Conservation (phyloP, 352 stramenopile genomes). For the Lagenidium sp. region DNA sequence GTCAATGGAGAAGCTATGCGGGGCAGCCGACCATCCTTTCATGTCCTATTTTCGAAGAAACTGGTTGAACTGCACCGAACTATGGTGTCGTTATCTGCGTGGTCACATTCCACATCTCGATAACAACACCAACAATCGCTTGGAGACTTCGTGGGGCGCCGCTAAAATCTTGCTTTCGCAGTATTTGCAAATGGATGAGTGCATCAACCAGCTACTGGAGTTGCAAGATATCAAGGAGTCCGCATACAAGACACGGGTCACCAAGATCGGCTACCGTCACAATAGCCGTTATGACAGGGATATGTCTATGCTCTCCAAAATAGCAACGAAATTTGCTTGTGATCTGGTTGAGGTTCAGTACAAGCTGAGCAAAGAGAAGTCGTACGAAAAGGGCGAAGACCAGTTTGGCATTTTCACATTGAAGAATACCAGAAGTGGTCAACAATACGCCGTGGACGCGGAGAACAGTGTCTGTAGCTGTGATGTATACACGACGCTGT, state of each 20-base stretch:
- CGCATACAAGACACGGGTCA: neutral
- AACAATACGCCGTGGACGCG: neutral
- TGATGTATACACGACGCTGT: neutral
- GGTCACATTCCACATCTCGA: constrained; percentile 3
- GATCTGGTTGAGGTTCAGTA: neutral
- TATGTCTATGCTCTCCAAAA: neutral
- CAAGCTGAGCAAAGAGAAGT: neutral
- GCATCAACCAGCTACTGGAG: neutral
- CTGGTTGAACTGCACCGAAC: constrained; percentile 2
- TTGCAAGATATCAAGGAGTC: neutral
- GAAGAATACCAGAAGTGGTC: neutral
- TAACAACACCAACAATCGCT: constrained; percentile 6
- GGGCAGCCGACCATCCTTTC: constrained; percentile 1
- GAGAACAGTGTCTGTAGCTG: neutral
- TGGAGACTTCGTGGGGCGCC: constrained; percentile 1
- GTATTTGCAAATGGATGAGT: neutral
- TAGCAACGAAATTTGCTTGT: neutral
- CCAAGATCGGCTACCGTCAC: neutral
- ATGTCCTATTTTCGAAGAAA: constrained; percentile 4
- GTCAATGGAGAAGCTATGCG: neutral
- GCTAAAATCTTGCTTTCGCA: neutral
- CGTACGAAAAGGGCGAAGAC: neutral
- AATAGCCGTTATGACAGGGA: neutral
- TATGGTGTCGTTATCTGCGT: constrained; percentile 1
- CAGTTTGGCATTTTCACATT: neutral